phyloP scores from a whole-genome alignment of 2,329 filamentous ascomycete species.

The Xylaria sp. region DNA sequence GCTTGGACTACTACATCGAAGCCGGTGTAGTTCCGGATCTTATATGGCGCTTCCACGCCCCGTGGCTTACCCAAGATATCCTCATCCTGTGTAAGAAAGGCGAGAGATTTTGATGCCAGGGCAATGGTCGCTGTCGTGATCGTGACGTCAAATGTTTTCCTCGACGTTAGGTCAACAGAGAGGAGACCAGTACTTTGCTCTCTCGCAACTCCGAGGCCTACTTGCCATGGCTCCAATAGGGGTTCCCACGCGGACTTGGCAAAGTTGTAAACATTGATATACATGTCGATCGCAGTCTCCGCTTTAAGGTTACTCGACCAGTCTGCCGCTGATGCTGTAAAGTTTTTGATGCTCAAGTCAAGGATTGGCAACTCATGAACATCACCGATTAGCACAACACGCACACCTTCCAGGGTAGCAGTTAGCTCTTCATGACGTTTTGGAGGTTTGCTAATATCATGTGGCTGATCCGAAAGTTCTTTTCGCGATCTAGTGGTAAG shows the following conservation, averaged over 20 bases:
- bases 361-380: slow-evolving; percentile 94
- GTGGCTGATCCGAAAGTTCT: slow-evolving; percentile 46
- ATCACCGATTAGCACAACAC: slow-evolving; percentile 94
- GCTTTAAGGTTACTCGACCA: slow-evolving; percentile 91
- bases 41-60: slow-evolving; percentile 90
- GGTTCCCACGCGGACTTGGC: slow-evolving; percentile 99
- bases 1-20: slow-evolving; percentile 89
- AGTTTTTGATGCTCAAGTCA: slow-evolving; percentile 92
- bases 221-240: slow-evolving; percentile 92
- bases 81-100: slow-evolving; percentile 87
- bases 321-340: slow-evolving; percentile 84
- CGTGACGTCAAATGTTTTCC: slow-evolving; percentile 91
- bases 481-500: slow-evolving; percentile 46
- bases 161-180: slow-evolving; percentile 86
- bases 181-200: slow-evolving; percentile 79
- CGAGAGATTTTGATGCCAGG: slow-evolving; percentile 89
- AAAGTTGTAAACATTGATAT: slow-evolving; percentile 98
- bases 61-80: slow-evolving; percentile 94
- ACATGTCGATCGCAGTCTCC: slow-evolving; percentile 90
- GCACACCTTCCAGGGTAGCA: slow-evolving; percentile 86
- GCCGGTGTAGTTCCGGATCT: slow-evolving; percentile 94
- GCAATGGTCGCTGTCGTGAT: slow-evolving; percentile 94
- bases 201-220: slow-evolving; percentile 89
- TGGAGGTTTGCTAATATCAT: slow-evolving; percentile 49
- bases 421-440: slow-evolving; percentile 77